A percentile compares a stretch with the other conserved stretches of the same genome.
These are phyloP conservation scores for Ophiostoma quercus DNA, from an alignment of 2,329 filamentous ascomycete species.

Conservation along the genomic window DNA sequence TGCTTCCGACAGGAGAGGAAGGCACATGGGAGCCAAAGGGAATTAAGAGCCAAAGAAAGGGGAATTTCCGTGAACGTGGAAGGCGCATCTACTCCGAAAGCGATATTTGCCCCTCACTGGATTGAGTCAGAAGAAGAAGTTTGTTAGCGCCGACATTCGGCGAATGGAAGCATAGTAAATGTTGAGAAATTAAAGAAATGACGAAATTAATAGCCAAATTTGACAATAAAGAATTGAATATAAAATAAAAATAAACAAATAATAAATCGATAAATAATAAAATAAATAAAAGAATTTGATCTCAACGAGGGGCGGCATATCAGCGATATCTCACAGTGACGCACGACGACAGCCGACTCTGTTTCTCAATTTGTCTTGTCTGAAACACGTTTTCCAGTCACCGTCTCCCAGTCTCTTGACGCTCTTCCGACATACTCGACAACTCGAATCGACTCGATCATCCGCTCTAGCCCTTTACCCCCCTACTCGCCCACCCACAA, in stretches of 20 bases:
- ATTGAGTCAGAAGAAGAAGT: slow-evolving; percentile 10
- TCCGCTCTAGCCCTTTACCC: neutral
- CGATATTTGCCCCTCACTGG: slow-evolving; percentile 7
- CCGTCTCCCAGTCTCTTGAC: slow-evolving; percentile 16
- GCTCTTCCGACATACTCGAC: slow-evolving; percentile 16
- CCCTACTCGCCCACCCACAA: slow-evolving; percentile 4
- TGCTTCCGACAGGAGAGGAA: neutral
- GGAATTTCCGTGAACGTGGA: slow-evolving; percentile 11
- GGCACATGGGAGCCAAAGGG: neutral
- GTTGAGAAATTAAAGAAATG: neutral
- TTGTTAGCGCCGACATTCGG: slow-evolving; percentile 14
- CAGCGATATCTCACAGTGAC: neutral
- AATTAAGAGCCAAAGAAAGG: slow-evolving; percentile 2
- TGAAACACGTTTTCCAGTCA: neutral
- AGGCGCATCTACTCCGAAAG: neutral
- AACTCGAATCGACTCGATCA: neutral
- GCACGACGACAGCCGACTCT: neutral
- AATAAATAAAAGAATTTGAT: neutral
- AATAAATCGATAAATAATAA: neutral
- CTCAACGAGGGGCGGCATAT: neutral
- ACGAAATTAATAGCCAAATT: slow-evolving; percentile 16
- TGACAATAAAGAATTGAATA: neutral
- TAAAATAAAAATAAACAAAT: neutral
- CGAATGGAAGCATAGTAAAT: slow-evolving; percentile 4
- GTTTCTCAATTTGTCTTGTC: neutral